Evolutionary conservation across 2,329 filamentous ascomycete genomes (phyloP).

Genomic region (Curvularia sp.): DNA sequence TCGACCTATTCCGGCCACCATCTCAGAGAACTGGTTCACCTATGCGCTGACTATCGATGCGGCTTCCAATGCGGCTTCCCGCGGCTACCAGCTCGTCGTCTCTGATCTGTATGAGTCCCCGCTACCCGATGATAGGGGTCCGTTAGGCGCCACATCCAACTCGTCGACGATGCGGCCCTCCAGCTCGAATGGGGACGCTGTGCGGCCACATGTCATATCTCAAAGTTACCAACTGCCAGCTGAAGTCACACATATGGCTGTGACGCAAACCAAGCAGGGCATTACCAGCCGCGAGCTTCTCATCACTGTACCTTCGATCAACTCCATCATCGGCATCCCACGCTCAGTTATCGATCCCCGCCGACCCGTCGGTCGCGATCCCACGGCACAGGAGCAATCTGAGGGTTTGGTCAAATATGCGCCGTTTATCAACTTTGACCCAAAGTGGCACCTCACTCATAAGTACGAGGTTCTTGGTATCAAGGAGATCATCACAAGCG

Average conservation of each 20-base stretch:
- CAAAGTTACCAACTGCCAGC: constrained; percentile 83
- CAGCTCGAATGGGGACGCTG: constrained; percentile 61
- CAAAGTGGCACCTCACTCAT: constrained; percentile 81
- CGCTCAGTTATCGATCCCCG: constrained; percentile 82
- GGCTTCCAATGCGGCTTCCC: constrained; percentile 62
- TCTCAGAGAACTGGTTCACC: constrained; percentile 95
- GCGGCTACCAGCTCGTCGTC: constrained; percentile 85
- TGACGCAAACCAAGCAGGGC: constrained; percentile 90
- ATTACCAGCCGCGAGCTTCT: constrained; percentile 85
- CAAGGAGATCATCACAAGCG: constrained; percentile 73
- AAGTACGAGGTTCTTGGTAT: constrained; percentile 81
- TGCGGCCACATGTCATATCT: constrained; percentile 76
- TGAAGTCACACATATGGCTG: constrained; percentile 78
- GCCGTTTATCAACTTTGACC: constrained; percentile 82
- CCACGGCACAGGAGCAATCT: constrained; percentile 77
- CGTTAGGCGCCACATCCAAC: constrained; percentile 72
- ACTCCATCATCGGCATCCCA: constrained; percentile 80
- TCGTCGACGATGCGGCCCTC: constrained; percentile 79
- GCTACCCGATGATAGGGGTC: constrained; percentile 81
- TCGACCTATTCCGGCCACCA: constrained; percentile 75
- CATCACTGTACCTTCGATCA: constrained; percentile 74
- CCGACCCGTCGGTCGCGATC: constrained; percentile 83
- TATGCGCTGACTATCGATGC: constrained; percentile 75
- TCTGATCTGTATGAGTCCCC: constrained; percentile 91
- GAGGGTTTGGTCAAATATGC: constrained; percentile 82